Percentiles rank a stretch among this genome's conserved stretches.
Evolutionary conservation across 2,329 filamentous ascomycete genomes (phyloP).

Genomic region (Pestalotiopsis sp.): DNA sequence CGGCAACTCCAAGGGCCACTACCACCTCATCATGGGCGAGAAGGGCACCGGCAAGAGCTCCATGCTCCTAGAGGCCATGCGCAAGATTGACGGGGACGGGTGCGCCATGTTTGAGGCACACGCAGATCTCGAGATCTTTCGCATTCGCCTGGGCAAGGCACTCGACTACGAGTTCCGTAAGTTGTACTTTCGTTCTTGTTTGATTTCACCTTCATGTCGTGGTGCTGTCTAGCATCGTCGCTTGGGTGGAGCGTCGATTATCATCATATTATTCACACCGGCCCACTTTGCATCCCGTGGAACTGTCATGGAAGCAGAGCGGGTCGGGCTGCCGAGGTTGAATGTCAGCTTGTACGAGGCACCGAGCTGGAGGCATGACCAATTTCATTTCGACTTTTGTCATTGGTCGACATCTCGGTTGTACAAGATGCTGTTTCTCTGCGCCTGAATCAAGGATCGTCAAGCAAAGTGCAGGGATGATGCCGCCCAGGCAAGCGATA

Average conservation of each 20-base stretch:
- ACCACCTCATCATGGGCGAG: slow-evolving; percentile 88
- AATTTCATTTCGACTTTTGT: neutral
- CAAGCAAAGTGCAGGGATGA: neutral
- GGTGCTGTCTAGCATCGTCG: neutral
- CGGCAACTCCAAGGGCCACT: slow-evolving; percentile 75
- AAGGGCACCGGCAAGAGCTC: slow-evolving; percentile 97
- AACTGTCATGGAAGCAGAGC: neutral
- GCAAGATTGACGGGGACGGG: slow-evolving; percentile 83
- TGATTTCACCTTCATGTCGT: neutral
- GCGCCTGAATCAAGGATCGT: neutral
- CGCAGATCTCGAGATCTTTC: slow-evolving; percentile 91
- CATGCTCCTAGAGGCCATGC: slow-evolving; percentile 91
- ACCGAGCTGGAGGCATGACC: neutral
- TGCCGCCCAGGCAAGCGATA: neutral
- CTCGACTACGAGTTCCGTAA: slow-evolving; percentile 85
- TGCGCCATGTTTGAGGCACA: slow-evolving; percentile 97
- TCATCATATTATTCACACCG: neutral
- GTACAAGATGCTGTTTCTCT: neutral
- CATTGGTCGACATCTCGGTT: neutral
- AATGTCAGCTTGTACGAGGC: too few relatives aligned
- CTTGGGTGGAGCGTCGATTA: neutral
- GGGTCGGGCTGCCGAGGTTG: too few relatives aligned
- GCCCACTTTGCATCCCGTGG: neutral
- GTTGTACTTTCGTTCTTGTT: neutral
- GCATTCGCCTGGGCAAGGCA: slow-evolving; percentile 87